phyloP scores from a whole-genome alignment of 192 early-diverging fungal genomes.

The Chytriomyces sp. region DNA sequence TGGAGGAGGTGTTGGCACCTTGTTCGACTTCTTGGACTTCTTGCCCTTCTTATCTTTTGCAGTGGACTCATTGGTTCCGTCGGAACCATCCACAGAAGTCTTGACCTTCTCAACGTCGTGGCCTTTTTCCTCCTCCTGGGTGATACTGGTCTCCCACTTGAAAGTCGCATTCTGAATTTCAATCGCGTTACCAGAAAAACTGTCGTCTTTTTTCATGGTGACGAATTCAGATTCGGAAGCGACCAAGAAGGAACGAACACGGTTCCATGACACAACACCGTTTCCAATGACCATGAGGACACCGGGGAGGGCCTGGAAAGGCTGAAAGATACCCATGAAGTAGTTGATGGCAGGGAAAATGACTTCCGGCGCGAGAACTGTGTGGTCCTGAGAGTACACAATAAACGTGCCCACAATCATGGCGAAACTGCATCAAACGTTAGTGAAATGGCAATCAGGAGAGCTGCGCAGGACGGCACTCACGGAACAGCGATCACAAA shows the following conservation, averaged over 20 bases:
- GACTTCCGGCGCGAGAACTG: constrained; percentile 43
- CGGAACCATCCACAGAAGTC: too few relatives aligned
- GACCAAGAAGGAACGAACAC: constrained; percentile 53
- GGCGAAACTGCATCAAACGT: not conserved
- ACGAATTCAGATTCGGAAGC: constrained; percentile 51
- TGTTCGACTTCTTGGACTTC: not conserved
- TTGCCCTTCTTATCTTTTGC: too few relatives aligned
- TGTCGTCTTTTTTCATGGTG: not conserved
- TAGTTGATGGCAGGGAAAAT: constrained; percentile 64
- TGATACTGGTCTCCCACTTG: constrained; percentile 43
- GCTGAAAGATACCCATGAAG: constrained; percentile 58
- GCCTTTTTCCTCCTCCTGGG: not conserved
- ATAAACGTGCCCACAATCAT: constrained; percentile 22
- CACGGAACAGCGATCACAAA: not conserved
- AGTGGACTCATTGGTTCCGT: not conserved
- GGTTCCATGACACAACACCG: constrained; percentile 10
- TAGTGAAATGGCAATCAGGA: not conserved
- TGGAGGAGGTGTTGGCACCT: not conserved
- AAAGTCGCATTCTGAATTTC: constrained; percentile 54
- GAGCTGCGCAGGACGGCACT: not conserved
- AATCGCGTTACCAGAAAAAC: constrained; percentile 39
- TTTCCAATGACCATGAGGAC: constrained; percentile 31
- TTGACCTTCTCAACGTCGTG: not conserved
- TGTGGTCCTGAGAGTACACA: constrained; percentile 1
- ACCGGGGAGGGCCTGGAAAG: constrained; percentile 52